Evolutionary conservation across 78 protist species (phyloP).

Genomic region (Ministeria vibrans): DNA sequence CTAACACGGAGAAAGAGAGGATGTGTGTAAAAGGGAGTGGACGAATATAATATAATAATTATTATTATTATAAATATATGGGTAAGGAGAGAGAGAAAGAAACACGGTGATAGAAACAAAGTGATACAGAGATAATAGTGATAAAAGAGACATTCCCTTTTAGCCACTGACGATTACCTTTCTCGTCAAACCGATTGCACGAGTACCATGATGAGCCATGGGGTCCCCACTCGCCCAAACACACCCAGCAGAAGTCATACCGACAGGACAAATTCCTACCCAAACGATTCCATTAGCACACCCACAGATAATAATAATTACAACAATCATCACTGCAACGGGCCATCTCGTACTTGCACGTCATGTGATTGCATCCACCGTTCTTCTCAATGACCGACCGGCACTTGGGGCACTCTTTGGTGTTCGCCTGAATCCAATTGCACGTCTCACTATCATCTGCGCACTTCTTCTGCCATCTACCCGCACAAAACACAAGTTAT

Average conservation of each 20-base stretch:
- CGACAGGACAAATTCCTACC: constrained; percentile 17
- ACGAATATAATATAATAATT: background rate
- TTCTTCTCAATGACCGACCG: constrained; percentile 58
- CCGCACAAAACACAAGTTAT: no score
- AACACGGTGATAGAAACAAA: no score
- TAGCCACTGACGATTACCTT: no score
- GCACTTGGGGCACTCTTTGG: constrained; percentile 79
- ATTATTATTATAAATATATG: background rate
- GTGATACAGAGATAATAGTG: no score
- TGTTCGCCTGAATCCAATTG: constrained; percentile 68
- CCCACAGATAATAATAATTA: background rate
- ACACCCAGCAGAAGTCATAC: constrained; percentile 80
- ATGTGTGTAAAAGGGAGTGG: no score
- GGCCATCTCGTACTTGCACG: constrained; percentile 22
- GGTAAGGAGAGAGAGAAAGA: background rate
- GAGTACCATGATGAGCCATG: constrained; percentile 58
- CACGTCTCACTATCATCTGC: constrained; percentile 69
- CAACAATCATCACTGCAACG: background rate
- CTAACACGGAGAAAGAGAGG: no score
- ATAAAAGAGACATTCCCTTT: no score
- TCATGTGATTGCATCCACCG: constrained; percentile 88
- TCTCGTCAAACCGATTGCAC: constrained; percentile 58
- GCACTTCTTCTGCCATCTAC: constrained; percentile 56
- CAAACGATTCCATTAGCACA: background rate
- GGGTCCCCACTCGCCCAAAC: constrained; percentile 55